Evolutionary conservation across 2,329 filamentous ascomycete genomes (phyloP).

Genomic region (Ascochyta fabae): DNA sequence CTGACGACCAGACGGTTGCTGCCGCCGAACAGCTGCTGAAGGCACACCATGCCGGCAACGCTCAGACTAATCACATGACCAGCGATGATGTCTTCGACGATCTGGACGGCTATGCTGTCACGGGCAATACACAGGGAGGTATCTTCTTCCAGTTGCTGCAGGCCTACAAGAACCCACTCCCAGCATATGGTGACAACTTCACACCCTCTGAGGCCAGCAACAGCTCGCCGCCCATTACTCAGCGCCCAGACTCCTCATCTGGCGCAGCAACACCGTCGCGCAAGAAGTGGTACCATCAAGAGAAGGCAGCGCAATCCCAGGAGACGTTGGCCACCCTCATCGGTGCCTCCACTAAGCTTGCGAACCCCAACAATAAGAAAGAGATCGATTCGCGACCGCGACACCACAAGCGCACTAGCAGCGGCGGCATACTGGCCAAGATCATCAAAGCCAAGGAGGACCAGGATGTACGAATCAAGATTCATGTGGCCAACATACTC

Average conservation of each 20-base stretch:
- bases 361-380: constrained; percentile 36
- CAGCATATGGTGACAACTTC: constrained; percentile 6
- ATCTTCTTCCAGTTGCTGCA: constrained; percentile 43
- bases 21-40: constrained; percentile 32
- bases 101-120: constrained; percentile 30
- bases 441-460: constrained; percentile 45
- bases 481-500: constrained; percentile 71
- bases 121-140: constrained; percentile 37
- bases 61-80: constrained; percentile 2
- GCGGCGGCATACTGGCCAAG: constrained; percentile 33
- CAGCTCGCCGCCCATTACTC: constrained; percentile 19
- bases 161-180: constrained; percentile 37
- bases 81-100: constrained; percentile 21
- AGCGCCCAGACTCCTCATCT: constrained; percentile 25
- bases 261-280: constrained; percentile 35
- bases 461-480: constrained; percentile 63
- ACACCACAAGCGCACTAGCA: constrained; percentile 31
- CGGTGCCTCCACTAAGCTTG: constrained; percentile 37
- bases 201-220: constrained; percentile 25
- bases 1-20: constrained; percentile 21
- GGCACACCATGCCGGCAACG: constrained; percentile 23
- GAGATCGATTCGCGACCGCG: constrained; percentile 20
- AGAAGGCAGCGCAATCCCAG: constrained; percentile 33
- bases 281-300: constrained; percentile 41
- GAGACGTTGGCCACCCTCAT: constrained; percentile 41